A percentile compares a stretch with the other conserved stretches of the same genome.
Conservation (phyloP, 768 basidiomycete species). For the Mycena capillaripes region DNA sequence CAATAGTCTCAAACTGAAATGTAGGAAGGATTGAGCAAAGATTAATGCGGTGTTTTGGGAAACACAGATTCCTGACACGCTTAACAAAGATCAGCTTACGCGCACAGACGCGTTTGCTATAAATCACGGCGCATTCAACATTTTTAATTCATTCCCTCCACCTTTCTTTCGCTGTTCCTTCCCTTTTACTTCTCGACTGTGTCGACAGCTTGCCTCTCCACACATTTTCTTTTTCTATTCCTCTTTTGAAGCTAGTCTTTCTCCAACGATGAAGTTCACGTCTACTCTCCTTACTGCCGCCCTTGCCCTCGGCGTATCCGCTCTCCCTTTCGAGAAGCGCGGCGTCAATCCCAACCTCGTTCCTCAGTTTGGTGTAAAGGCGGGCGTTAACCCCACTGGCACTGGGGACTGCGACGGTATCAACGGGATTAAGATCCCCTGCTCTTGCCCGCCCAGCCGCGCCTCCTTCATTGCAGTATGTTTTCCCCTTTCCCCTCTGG, state of each 20-base stretch:
- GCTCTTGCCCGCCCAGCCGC: conserved; percentile 70
- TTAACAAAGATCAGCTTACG: no score
- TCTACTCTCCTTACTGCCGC: conserved; percentile 39
- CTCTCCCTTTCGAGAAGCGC: conserved; percentile 55
- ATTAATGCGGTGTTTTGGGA: no score
- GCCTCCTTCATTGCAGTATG: conserved; percentile 32
- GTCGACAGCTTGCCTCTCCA: not conserved
- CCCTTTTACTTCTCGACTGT: not conserved
- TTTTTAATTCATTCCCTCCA: not conserved
- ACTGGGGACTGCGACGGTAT: not conserved
- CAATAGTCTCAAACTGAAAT: no score
- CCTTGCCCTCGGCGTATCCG: conserved; percentile 53
- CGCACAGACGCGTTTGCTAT: no score
- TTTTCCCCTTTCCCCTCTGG: not conserved
- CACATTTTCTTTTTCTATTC: not conserved
- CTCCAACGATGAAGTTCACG: conserved; percentile 47
- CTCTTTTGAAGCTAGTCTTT: not conserved
- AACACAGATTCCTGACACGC: no score
- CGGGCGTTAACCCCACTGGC: not conserved
- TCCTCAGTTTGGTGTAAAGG: not conserved
- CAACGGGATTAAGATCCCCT: conserved; percentile 61
- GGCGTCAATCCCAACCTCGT: conserved; percentile 62
- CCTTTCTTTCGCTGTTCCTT: not conserved
- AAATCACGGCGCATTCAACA: not conserved
- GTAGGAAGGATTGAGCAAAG: no score